Evolutionary conservation across 306 rosid genomes (phyloP).

Genomic region (Pachyrhizus erosus): DNA sequence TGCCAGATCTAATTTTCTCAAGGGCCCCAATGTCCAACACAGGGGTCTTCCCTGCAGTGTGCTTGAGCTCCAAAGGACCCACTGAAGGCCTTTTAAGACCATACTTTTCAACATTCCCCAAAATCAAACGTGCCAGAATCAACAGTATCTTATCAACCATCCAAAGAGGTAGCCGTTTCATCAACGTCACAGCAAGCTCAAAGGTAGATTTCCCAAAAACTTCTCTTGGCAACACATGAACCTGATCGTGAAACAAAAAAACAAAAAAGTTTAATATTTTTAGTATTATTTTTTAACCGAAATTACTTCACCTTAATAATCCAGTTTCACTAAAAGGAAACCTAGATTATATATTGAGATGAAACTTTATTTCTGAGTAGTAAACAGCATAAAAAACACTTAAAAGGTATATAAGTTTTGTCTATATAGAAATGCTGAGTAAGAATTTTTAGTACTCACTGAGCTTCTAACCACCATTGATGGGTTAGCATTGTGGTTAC

Average conservation of each 20-base stretch:
- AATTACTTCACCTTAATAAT: neutral
- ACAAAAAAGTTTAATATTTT: neutral
- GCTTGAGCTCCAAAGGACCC: slow-evolving; percentile 86
- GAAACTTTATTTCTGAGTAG: neutral
- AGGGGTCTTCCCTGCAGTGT: slow-evolving; percentile 83
- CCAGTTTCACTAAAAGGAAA: neutral
- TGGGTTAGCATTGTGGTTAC: slow-evolving; percentile 74
- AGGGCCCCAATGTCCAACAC: slow-evolving; percentile 88
- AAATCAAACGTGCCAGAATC: slow-evolving; percentile 57
- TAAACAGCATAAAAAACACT: neutral
- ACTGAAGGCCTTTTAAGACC: slow-evolving; percentile 73
- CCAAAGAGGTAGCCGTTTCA: slow-evolving; percentile 76
- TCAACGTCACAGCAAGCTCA: slow-evolving; percentile 67
- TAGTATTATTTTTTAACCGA: neutral
- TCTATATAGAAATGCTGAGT: neutral
- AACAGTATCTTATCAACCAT: slow-evolving; percentile 80
- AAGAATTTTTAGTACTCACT: slow-evolving; percentile 57
- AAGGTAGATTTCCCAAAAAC: slow-evolving; percentile 80
- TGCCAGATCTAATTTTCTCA: slow-evolving; percentile 72
- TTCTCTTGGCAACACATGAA: slow-evolving; percentile 84
- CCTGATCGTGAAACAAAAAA: slow-evolving; percentile 50
- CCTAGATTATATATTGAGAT: neutral
- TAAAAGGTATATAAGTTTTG: neutral
- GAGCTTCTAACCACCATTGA: slow-evolving; percentile 93
- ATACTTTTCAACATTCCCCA: slow-evolving; percentile 72